Percentiles rank a stretch among this genome's conserved stretches.
These are phyloP conservation scores for Francoa sonchifolia DNA, from an alignment of 441 rosid species.

Conservation along the genomic window DNA sequence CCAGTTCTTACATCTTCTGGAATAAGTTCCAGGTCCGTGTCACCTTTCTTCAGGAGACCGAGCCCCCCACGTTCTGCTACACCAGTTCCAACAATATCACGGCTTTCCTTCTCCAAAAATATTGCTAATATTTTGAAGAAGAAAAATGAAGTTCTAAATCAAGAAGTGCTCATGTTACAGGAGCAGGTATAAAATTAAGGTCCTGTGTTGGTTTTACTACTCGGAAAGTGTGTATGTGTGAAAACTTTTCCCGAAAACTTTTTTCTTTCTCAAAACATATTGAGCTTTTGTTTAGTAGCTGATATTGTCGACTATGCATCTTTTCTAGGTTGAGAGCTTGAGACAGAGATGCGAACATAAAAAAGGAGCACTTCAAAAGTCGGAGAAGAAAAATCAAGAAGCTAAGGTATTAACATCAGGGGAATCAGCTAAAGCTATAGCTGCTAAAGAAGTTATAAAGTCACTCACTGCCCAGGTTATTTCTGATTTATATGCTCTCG, in stretches of 20 bases:
- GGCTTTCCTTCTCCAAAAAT: constrained; percentile 75
- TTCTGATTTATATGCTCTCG: constrained; percentile 12
- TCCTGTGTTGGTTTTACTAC: too few relatives aligned
- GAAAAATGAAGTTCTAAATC: constrained; percentile 85
- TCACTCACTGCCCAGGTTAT: constrained; percentile 83
- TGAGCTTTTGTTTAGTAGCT: too few relatives aligned
- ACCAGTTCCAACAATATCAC: constrained; percentile 73
- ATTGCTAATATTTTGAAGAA: constrained; percentile 82
- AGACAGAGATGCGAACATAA: constrained; percentile 70
- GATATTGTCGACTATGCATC: constrained; percentile 13
- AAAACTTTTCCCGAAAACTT: too few relatives aligned
- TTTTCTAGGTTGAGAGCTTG: constrained; percentile 68
- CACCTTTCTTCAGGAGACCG: constrained; percentile 91
- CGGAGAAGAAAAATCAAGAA: constrained; percentile 76
- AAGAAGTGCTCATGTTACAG: constrained; percentile 76
- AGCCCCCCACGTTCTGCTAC: constrained; percentile 97
- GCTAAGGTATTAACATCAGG: constrained; percentile 66
- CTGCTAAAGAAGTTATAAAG: constrained; percentile 92
- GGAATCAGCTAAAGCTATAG: constrained; percentile 81
- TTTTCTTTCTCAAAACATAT: too few relatives aligned
- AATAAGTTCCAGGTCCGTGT: constrained; percentile 84
- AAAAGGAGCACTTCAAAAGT: constrained; percentile 76
- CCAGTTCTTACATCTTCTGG: constrained; percentile 71
- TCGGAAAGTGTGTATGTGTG: too few relatives aligned
- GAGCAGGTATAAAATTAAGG: constrained; percentile 47